Evolutionary conservation across 257 asterid genomes (phyloP), one percentile per base, ranked within the genome.

Genomic region (Solanum gandarillasii): DNA sequence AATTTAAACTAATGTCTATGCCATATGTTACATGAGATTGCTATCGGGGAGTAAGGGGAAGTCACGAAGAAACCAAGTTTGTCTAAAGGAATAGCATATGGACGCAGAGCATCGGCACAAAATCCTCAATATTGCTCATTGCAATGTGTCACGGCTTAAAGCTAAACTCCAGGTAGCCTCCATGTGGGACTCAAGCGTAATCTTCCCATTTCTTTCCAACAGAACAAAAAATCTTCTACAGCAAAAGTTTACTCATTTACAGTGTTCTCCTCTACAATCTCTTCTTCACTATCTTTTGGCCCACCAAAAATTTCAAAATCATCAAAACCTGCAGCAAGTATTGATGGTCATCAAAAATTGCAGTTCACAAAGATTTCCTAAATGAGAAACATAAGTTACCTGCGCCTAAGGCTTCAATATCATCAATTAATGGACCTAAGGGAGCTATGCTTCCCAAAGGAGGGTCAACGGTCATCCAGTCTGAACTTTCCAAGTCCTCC

Each of bases 401-500:
- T 92, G 95, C 90, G 85, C 96, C 98, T 23, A 96, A 90, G 78
- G 96, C 96, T 88, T 94, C 97, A 88, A 93, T 60, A 86, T 97
- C 98, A 83, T 95, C 98, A 85, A 89, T 70, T 74, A 91, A 91
- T 29, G 92, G 90, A 86, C 94, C 98, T 84, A 93, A 89, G 71
- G 91, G 91, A 89, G 89, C 87, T 38, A 87, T 89, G 84, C 92
- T 93, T 83, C 95, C 96, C 43, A 89, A 90, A 87, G 98, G 98
- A 6, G 98, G 98, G 89, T 96, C 98, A 52, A 96, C 90, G 10
- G 91, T 85, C 98, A 92, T 94, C 98, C 98, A 97, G 48, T 93
- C 98, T 38, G 93, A 85, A 65, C 89, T 92, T 36, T 87, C 94
- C 32, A 91, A 79, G 89, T 90, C 94, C 41, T 92, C 95, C 35